These are phyloP conservation scores for Suillus subalutaceus DNA, from an alignment of 768 basidiomycete genomes.

Conservation along the genomic window DNA sequence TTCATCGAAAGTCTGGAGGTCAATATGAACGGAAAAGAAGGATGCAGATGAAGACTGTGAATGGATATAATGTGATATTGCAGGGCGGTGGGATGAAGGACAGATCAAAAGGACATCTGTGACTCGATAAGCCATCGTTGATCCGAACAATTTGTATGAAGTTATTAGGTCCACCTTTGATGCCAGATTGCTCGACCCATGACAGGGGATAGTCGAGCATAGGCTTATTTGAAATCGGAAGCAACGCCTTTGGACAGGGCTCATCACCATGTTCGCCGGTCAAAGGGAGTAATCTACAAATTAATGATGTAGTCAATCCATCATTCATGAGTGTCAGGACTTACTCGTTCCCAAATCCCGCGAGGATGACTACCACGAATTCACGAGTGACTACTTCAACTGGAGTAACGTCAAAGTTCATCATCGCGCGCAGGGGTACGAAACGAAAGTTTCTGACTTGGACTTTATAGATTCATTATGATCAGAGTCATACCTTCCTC, in stretches of 20 bases:
- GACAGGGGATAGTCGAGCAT: slow-evolving; percentile 81
- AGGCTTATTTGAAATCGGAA: slow-evolving; percentile 87
- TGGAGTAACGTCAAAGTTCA: slow-evolving; percentile 68
- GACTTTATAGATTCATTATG: neutral
- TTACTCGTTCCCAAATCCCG: slow-evolving; percentile 92
- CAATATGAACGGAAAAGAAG: slow-evolving; percentile 67
- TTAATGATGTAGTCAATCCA: slow-evolving; percentile 15
- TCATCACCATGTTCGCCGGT: slow-evolving; percentile 80
- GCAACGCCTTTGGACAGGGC: slow-evolving; percentile 82
- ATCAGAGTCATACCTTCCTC: neutral
- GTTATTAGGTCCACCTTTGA: slow-evolving; percentile 57
- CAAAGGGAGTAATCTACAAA: slow-evolving; percentile 66
- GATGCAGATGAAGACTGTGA: slow-evolving; percentile 67
- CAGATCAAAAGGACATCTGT: slow-evolving; percentile 88
- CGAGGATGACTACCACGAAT: slow-evolving; percentile 86
- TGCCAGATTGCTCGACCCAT: slow-evolving; percentile 88
- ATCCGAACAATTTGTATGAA: slow-evolving; percentile 4
- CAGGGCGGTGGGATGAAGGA: slow-evolving; percentile 71
- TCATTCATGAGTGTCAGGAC: slow-evolving; percentile 22
- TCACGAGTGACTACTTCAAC: slow-evolving; percentile 63
- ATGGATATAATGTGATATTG: slow-evolving; percentile 83
- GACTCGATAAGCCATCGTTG: slow-evolving; percentile 16
- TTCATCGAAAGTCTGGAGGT: slow-evolving; percentile 82
- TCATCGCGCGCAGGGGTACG: slow-evolving; percentile 23
- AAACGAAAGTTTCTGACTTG: neutral